These are phyloP conservation scores for Spathaspora passalidarum DNA, from an alignment of 805 yeast species.

Conservation along the genomic window DNA sequence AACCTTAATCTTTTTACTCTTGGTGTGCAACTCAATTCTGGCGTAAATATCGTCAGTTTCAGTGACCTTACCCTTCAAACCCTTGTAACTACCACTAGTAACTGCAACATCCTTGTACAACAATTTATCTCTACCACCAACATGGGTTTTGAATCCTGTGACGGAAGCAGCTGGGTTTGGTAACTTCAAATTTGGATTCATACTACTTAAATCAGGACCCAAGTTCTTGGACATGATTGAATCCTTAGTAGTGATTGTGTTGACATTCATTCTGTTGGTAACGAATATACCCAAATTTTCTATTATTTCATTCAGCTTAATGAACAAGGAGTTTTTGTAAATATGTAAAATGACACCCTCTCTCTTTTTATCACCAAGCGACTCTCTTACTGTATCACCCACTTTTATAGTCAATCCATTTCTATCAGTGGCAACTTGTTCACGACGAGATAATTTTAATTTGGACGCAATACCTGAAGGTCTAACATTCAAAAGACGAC, in stretches of 20 bases:
- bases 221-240: slow-evolving; percentile 54
- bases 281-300: slow-evolving; percentile 94
- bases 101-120: slow-evolving; percentile 83
- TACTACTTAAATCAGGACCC: slow-evolving; percentile 68
- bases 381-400: slow-evolving; percentile 91
- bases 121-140: slow-evolving; percentile 77
- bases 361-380: slow-evolving; percentile 61
- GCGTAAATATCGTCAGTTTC: slow-evolving; percentile 93
- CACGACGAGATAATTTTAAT: slow-evolving; percentile 59
- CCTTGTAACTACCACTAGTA: slow-evolving; percentile 90
- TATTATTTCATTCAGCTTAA: slow-evolving; percentile 71
- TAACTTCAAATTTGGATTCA: slow-evolving; percentile 79
- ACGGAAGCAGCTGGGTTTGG: slow-evolving; percentile 46
- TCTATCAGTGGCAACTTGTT: slow-evolving; percentile 81
- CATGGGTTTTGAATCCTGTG: slow-evolving; percentile 43
- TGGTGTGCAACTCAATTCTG: slow-evolving; percentile 90
- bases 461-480: slow-evolving; percentile 84
- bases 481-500: slow-evolving; percentile 64
- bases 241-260: slow-evolving; percentile 82
- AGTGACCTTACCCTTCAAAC: slow-evolving; percentile 87
- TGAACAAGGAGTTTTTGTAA: slow-evolving; percentile 73
- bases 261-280: slow-evolving; percentile 68
- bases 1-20: slow-evolving; percentile 82
- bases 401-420: slow-evolving; percentile 80
- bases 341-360: slow-evolving; percentile 88